These are phyloP conservation scores for Cladosporium sp. DNA, from an alignment of 2,329 filamentous ascomycete genomes.

Conservation along the genomic window DNA sequence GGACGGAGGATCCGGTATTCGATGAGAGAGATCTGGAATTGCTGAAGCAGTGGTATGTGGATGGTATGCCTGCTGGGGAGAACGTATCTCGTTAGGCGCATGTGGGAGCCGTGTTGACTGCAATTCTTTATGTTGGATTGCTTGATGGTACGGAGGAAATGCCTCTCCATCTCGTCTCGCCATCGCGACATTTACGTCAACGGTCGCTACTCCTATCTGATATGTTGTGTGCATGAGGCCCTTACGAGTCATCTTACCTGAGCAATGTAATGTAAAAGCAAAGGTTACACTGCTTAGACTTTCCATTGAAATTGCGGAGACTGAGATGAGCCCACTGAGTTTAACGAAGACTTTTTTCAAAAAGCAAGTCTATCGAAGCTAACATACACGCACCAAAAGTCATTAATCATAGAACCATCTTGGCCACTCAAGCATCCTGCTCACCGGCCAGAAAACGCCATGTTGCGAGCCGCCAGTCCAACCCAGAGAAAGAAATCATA, in stretches of 20 bases:
- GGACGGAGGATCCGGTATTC: slow-evolving; percentile 18
- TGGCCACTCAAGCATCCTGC: background rate
- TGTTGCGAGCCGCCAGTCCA: background rate
- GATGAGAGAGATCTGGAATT: slow-evolving; percentile 21
- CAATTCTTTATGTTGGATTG: too few species aligned
- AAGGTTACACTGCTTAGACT: too few species aligned
- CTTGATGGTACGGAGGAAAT: too few species aligned
- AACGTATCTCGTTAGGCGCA: background rate
- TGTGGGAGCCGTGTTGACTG: background rate
- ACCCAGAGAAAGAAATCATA: background rate
- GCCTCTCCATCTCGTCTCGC: too few species aligned
- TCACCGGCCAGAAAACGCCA: background rate
- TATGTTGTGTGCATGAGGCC: too few species aligned
- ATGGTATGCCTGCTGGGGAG: slow-evolving; percentile 12
- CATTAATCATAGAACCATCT: slow-evolving; percentile 9
- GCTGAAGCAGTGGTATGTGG: slow-evolving; percentile 21
- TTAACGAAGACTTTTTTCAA: background rate
- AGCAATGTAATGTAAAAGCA: too few species aligned
- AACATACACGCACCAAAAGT: slow-evolving; percentile 7
- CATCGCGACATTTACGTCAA: too few species aligned
- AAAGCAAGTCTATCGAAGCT: slow-evolving; percentile 9
- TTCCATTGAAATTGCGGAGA: too few species aligned
- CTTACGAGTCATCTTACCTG: too few species aligned
- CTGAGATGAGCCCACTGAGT: background rate
- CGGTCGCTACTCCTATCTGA: too few species aligned